Percentiles rank a stretch among this genome's conserved stretches.
These are phyloP conservation scores for Syzygium jambos DNA, from an alignment of 345 rosid genomes.

Conservation along the genomic window DNA sequence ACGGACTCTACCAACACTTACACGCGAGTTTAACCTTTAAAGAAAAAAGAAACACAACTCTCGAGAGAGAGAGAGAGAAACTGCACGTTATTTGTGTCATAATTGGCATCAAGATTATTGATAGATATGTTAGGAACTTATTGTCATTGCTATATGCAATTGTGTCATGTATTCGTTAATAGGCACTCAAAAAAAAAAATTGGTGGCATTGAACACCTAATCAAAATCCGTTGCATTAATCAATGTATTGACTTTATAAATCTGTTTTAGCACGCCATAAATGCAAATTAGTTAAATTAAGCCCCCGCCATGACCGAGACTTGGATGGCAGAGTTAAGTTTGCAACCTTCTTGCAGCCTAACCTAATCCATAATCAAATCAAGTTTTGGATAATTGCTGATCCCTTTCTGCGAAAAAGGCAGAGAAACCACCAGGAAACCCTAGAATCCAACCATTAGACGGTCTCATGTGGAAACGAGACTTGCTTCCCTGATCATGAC, in stretches of 20 bases:
- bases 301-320: neutral
- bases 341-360: neutral
- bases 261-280: neutral
- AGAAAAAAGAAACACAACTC: too few species aligned
- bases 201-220: neutral
- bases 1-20: too few species aligned
- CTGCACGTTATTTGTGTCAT: neutral
- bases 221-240: neutral
- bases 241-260: neutral
- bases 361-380: neutral
- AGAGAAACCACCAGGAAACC: neutral
- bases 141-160: neutral
- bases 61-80: neutral
- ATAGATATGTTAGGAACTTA: neutral
- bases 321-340: neutral
- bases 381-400: neutral
- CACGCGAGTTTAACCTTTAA: too few species aligned
- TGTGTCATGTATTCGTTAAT: neutral
- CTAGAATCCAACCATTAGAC: neutral
- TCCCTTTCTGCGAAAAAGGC: neutral
- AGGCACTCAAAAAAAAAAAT: neutral
- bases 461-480: neutral
- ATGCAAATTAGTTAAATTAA: neutral
- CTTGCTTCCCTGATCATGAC: neutral
- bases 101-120: neutral